Conservation (phyloP, 75 land plant genomes). For the Chamaecyparis obtusa region DNA sequence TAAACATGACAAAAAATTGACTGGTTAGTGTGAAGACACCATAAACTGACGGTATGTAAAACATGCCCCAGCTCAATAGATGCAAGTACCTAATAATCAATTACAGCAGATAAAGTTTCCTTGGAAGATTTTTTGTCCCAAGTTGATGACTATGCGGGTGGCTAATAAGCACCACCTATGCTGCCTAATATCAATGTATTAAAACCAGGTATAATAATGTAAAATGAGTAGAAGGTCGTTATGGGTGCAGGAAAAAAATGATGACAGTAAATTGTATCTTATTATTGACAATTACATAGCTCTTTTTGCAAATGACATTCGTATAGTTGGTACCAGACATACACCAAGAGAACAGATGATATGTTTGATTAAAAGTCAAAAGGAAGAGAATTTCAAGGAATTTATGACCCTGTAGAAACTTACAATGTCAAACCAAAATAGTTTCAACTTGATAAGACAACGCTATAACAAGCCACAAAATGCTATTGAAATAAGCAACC, state of each 20-base stretch:
- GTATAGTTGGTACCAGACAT: background rate
- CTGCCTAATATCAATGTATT: background rate
- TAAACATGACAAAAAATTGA: background rate
- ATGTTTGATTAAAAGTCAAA: background rate
- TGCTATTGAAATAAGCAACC: background rate
- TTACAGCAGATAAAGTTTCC: background rate
- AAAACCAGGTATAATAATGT: background rate
- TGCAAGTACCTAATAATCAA: background rate
- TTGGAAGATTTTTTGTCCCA: background rate
- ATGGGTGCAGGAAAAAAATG: background rate
- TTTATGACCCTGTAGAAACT: background rate
- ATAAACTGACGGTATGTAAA: background rate
- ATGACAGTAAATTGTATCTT: background rate
- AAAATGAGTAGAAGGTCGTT: background rate
- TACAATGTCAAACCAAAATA: background rate
- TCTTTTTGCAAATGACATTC: background rate
- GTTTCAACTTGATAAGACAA: background rate
- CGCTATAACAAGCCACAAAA: background rate
- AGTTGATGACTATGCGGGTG: background rate
- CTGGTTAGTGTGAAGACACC: background rate
- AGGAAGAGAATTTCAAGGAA: background rate
- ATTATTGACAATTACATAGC: background rate
- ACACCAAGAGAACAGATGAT: background rate
- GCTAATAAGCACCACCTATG: background rate
- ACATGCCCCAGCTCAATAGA: background rate